A percentile compares a stretch with the other conserved stretches of the same genome.
phyloP scores from a whole-genome alignment of 1,284 basidiomycete genomes.

The Athelia sp. region DNA sequence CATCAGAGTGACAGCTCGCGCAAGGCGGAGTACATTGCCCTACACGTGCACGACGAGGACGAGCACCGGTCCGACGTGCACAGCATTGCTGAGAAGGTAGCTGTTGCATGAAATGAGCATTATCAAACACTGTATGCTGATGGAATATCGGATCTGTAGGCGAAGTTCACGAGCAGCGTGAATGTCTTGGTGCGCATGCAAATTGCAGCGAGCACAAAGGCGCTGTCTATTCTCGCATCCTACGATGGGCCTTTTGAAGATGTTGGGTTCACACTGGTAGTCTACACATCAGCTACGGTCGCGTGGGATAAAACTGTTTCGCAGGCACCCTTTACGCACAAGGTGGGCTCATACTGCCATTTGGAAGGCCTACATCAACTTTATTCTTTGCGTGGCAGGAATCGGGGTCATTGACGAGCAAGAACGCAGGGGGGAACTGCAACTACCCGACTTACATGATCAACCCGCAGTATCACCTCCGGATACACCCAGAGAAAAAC shows the following conservation, averaged over 20 bases:
- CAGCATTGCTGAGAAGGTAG: neutral
- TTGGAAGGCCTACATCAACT: conserved; percentile 5
- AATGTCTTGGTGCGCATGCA: conserved; percentile 62
- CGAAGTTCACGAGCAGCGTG: conserved; percentile 74
- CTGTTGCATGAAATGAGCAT: too few relatives aligned
- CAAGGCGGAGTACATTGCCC: conserved; percentile 66
- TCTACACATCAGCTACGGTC: conserved; percentile 39
- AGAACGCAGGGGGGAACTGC: conserved; percentile 82
- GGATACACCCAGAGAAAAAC: conserved; percentile 37
- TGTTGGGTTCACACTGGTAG: conserved; percentile 61
- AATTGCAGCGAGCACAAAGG: conserved; percentile 29
- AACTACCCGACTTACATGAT: conserved; percentile 77
- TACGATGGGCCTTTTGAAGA: conserved; percentile 60
- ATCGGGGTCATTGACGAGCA: conserved; percentile 58
- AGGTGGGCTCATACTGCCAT: conserved; percentile 22
- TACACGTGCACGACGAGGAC: conserved; percentile 45
- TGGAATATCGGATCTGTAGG: too few relatives aligned
- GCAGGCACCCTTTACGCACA: conserved; percentile 37
- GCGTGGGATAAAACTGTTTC: conserved; percentile 44
- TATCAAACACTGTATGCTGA: too few relatives aligned
- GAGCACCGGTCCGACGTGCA: conserved; percentile 3
- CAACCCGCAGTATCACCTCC: conserved; percentile 85
- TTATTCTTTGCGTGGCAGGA: conserved; percentile 35
- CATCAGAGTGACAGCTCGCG: conserved; percentile 61
- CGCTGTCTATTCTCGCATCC: conserved; percentile 52